phyloP scores from a whole-genome alignment of 192 early-diverging fungal species.

The Coemansia sp. region DNA sequence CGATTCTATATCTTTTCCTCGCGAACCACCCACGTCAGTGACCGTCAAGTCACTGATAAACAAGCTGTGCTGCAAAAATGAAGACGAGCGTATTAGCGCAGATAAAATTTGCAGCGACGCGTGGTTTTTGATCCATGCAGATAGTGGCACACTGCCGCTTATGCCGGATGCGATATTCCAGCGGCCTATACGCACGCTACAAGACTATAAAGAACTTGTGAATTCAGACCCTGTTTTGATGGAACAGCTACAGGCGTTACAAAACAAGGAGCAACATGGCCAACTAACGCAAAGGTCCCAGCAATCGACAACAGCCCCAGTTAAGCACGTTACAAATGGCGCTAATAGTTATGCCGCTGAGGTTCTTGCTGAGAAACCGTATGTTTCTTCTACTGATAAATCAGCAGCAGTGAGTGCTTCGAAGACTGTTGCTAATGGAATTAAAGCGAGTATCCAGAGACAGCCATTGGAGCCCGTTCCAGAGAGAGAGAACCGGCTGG shows the following conservation, averaged over 20 bases:
- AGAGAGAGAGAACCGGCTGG: conserved; percentile 17
- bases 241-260: background rate
- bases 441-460: background rate
- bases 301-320: background rate
- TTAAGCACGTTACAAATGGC: background rate
- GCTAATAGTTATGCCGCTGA: background rate
- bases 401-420: background rate
- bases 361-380: background rate
- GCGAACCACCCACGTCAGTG: conserved; percentile 57
- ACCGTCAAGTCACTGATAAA: conserved; percentile 69
- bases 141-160: conserved; percentile 14
- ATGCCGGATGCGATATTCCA: conserved; percentile 49
- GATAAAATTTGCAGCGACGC: conserved; percentile 27
- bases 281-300: background rate
- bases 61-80: conserved; percentile 66
- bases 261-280: background rate
- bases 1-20: conserved; percentile 64
- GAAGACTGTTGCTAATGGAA: background rate
- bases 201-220: conserved; percentile 29
- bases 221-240: background rate
- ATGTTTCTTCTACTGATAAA: background rate
- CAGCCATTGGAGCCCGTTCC: conserved; percentile 37
- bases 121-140: conserved; percentile 34
- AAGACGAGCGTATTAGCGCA: conserved; percentile 52
- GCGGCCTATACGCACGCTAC: conserved; percentile 37